These are phyloP conservation scores for Apophysomyces elegans DNA, from an alignment of 371 early-diverging fungal species.

Conservation along the genomic window DNA sequence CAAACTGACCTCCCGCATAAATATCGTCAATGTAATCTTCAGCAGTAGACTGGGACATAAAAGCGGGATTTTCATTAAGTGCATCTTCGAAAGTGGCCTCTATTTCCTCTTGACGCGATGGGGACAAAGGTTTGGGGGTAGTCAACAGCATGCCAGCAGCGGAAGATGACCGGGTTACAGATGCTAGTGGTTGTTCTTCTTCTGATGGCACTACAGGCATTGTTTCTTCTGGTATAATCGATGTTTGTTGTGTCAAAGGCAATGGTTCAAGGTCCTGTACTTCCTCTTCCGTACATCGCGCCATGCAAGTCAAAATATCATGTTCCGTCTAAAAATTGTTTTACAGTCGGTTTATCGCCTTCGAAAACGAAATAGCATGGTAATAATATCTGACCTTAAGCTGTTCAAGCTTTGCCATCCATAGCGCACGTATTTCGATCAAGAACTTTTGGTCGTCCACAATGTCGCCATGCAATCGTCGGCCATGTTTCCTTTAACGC, in stretches of 20 bases:
- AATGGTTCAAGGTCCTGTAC: background rate
- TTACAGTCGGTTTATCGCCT: too few relatives aligned
- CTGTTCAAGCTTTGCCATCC: conserved; percentile 14
- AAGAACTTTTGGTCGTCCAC: conserved; percentile 15
- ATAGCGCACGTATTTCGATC: background rate
- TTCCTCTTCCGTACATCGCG: background rate
- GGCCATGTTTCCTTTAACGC: conserved; percentile 3
- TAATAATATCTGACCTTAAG: conserved; percentile 4
- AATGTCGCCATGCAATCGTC: conserved; percentile 7
- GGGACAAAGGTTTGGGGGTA: background rate
- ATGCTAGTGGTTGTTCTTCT: background rate
- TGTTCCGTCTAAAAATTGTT: background rate
- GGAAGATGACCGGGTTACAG: background rate
- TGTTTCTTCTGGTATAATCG: background rate
- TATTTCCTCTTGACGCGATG: background rate
- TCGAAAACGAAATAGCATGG: too few relatives aligned
- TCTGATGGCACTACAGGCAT: background rate
- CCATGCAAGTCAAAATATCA: background rate
- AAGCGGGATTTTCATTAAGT: background rate
- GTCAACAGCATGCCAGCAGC: background rate
- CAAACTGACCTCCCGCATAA: background rate
- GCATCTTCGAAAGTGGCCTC: background rate
- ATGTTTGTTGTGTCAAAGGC: background rate
- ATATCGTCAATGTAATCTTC: background rate
- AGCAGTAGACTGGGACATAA: background rate